phyloP scores from a whole-genome alignment of 441 rosid species.

The Aleurites moluccanus region DNA sequence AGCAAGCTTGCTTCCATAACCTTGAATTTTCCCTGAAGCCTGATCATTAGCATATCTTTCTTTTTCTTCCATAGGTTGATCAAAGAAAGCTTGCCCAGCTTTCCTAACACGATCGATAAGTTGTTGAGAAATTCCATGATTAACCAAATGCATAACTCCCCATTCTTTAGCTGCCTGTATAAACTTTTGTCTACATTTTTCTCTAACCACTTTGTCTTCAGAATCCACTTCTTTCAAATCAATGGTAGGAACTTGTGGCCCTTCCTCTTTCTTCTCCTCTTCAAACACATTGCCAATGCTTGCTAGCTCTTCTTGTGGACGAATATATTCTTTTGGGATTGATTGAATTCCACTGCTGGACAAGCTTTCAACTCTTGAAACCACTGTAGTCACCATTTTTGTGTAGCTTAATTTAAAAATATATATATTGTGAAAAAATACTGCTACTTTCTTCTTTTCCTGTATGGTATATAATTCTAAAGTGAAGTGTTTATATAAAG shows the following conservation, averaged over 20 bases:
- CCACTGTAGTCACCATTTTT: constrained; percentile 26
- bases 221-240: constrained; percentile 63
- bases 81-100: constrained; percentile 62
- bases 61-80: constrained; percentile 71
- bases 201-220: constrained; percentile 43
- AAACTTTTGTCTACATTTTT: constrained; percentile 51
- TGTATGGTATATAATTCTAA: not conserved
- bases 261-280: constrained; percentile 68
- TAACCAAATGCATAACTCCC: constrained; percentile 94
- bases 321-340: constrained; percentile 72
- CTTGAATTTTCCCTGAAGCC: constrained; percentile 74
- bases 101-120: constrained; percentile 62
- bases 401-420: not conserved
- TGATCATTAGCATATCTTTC: constrained; percentile 87
- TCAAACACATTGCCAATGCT: constrained; percentile 66
- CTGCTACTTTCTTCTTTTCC: not conserved
- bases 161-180: constrained; percentile 63
- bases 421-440: not conserved
- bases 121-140: constrained; percentile 67
- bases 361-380: constrained; percentile 64
- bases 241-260: constrained; percentile 79
- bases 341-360: constrained; percentile 66
- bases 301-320: constrained; percentile 71
- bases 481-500: too few relatives aligned
- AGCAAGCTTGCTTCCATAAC: constrained; percentile 92